Conservation (phyloP, 2,329 filamentous ascomycete genomes). For the Calonectria honghensis region DNA sequence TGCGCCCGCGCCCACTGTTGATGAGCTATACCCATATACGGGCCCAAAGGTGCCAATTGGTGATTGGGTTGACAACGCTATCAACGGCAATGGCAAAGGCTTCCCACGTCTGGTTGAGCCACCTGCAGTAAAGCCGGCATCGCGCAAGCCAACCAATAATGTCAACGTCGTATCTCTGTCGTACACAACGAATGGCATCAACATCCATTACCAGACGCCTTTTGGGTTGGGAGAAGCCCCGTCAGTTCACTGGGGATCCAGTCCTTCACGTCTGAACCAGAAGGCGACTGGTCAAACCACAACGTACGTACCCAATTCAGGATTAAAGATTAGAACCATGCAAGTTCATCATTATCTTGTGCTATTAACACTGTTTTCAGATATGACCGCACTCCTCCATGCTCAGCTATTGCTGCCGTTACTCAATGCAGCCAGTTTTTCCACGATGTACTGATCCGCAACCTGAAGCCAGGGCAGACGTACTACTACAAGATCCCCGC, state of each 20-base stretch:
- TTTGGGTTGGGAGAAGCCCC: slow-evolving; percentile 69
- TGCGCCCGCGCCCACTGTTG: slow-evolving; percentile 55
- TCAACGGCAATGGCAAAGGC: slow-evolving; percentile 72
- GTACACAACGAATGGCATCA: slow-evolving; percentile 69
- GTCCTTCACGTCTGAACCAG: slow-evolving; percentile 57
- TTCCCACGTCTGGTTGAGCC: slow-evolving; percentile 69
- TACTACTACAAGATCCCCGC: slow-evolving; percentile 71
- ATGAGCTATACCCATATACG: slow-evolving; percentile 67
- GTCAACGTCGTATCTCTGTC: slow-evolving; percentile 71
- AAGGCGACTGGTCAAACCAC: slow-evolving; percentile 58
- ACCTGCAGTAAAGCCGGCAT: slow-evolving; percentile 68
- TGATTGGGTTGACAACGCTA: slow-evolving; percentile 70
- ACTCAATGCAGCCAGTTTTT: slow-evolving; percentile 72
- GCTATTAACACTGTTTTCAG: slow-evolving; percentile 49
- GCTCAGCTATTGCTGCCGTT: slow-evolving; percentile 63
- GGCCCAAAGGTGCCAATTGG: slow-evolving; percentile 69
- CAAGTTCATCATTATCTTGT: not conserved
- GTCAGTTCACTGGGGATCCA: slow-evolving; percentile 65
- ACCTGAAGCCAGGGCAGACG: slow-evolving; percentile 64
- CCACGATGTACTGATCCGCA: slow-evolving; percentile 68
- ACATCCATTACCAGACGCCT: slow-evolving; percentile 72
- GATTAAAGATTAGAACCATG: not conserved
- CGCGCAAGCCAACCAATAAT: slow-evolving; percentile 68
- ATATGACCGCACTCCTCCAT: slow-evolving; percentile 71
- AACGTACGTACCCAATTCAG: slow-evolving; percentile 3